These are phyloP conservation scores for Notholithocarpus densiflorus DNA, from an alignment of 306 rosid species.

Conservation along the genomic window DNA sequence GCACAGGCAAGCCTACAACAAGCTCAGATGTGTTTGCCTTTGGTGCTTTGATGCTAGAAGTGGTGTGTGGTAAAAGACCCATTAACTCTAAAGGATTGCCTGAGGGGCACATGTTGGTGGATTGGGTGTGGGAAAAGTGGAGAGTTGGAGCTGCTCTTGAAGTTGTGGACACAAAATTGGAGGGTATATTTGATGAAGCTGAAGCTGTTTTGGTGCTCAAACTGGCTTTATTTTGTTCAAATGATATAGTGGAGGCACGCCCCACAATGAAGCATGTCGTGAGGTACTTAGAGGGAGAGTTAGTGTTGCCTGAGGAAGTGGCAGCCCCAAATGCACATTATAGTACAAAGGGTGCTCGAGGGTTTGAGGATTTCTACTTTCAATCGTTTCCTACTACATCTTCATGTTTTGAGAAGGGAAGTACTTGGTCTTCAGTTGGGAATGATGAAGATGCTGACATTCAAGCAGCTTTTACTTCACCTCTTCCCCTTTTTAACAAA, in stretches of 20 bases:
- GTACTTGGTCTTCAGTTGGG: slow-evolving; percentile 29
- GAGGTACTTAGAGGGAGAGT: slow-evolving; percentile 48
- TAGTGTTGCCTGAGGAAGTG: slow-evolving; percentile 25
- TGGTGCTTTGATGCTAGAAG: slow-evolving; percentile 53
- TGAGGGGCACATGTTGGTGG: slow-evolving; percentile 55
- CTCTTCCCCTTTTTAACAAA: slow-evolving; percentile 20
- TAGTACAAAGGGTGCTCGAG: neutral
- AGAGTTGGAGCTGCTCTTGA: slow-evolving; percentile 29
- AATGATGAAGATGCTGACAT: slow-evolving; percentile 27
- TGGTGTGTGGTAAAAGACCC: slow-evolving; percentile 60
- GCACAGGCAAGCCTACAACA: slow-evolving; percentile 45
- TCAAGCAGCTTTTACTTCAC: slow-evolving; percentile 27
- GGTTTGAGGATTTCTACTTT: slow-evolving; percentile 14
- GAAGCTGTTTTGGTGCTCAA: slow-evolving; percentile 45
- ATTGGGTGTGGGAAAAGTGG: slow-evolving; percentile 64
- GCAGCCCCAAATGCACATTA: slow-evolving; percentile 15
- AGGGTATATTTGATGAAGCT: slow-evolving; percentile 33
- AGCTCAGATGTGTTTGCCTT: slow-evolving; percentile 59
- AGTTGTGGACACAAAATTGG: slow-evolving; percentile 41
- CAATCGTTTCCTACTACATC: slow-evolving; percentile 29
- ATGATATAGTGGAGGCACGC: slow-evolving; percentile 28
- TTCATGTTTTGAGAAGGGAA: slow-evolving; percentile 19
- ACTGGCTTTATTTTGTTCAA: slow-evolving; percentile 51
- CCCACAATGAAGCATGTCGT: slow-evolving; percentile 45
- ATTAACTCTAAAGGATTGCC: slow-evolving; percentile 42